A percentile compares a stretch with the other conserved stretches of the same genome.
Evolutionary conservation across 1,139 yeast species (phyloP).

Genomic region (Suhomyces bribrorum): DNA sequence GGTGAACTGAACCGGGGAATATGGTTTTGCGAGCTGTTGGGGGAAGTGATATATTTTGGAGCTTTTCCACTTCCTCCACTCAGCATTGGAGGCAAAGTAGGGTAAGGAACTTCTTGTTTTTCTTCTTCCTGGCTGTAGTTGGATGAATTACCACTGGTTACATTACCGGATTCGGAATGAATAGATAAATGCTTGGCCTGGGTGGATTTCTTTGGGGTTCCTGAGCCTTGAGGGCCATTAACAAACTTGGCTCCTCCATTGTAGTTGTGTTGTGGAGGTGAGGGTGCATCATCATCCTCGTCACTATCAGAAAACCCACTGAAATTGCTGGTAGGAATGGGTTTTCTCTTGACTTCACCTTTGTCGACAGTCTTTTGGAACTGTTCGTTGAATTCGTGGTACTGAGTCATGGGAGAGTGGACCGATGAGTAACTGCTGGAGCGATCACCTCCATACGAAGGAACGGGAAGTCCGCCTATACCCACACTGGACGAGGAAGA

Average conservation of each 20-base stretch:
- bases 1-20: slow-evolving; percentile 18
- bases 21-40: slow-evolving; percentile 37
- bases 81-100: slow-evolving; percentile 16
- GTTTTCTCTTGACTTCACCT: slow-evolving; percentile 3
- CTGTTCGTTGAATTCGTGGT: slow-evolving; percentile 52
- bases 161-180: slow-evolving; percentile 32
- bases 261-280: slow-evolving; percentile 24
- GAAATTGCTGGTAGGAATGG: slow-evolving; percentile 11
- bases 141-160: slow-evolving; percentile 21
- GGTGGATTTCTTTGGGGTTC: slow-evolving; percentile 18
- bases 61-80: slow-evolving; percentile 13
- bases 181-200: slow-evolving; percentile 24
- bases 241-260: slow-evolving; percentile 10
- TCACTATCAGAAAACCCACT: slow-evolving; percentile 19
- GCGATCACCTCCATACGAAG: slow-evolving; percentile 27
- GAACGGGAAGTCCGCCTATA: slow-evolving; percentile 22
- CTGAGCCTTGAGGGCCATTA: slow-evolving; percentile 23
- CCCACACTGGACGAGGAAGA: slow-evolving; percentile 11
- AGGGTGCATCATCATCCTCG: slow-evolving; percentile 25
- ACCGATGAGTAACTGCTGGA: slow-evolving; percentile 45
- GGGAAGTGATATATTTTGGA: slow-evolving; percentile 40
- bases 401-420: slow-evolving; percentile 54
- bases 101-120: slow-evolving; percentile 10
- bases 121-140: slow-evolving; percentile 20
- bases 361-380: slow-evolving; percentile 31